phyloP scores from a whole-genome alignment of 1,284 basidiomycete genomes.

The Microbotryum intermedium region DNA sequence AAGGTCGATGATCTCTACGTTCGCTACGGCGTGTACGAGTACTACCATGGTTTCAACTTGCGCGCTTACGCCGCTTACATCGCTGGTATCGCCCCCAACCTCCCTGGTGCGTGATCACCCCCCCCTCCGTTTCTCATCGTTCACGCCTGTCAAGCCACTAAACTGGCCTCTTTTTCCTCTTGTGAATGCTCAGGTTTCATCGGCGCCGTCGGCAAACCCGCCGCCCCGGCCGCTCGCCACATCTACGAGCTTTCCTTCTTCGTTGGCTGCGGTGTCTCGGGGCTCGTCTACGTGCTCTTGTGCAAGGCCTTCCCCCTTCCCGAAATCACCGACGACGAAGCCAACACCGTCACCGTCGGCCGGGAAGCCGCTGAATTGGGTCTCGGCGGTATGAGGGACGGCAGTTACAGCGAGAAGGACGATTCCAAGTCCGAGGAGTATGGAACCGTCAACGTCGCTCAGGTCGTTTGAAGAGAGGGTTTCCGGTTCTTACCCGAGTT shows the following conservation, averaged over 20 bases:
- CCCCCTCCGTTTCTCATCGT: slow-evolving; percentile 40
- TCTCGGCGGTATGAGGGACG: too few species aligned
- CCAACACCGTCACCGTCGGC: neutral
- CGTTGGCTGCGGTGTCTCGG: slow-evolving; percentile 58
- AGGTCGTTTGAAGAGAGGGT: too few species aligned
- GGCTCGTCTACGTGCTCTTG: slow-evolving; percentile 54
- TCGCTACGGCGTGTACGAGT: slow-evolving; percentile 61
- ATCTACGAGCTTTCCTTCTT: slow-evolving; percentile 37
- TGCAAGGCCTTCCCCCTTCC: slow-evolving; percentile 39
- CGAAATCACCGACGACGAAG: slow-evolving; percentile 12
- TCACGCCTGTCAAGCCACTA: neutral
- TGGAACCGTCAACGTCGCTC: too few species aligned
- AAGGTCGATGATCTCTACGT: slow-evolving; percentile 63
- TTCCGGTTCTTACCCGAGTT: too few species aligned
- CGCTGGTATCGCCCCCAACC: slow-evolving; percentile 69
- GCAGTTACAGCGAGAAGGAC: too few species aligned
- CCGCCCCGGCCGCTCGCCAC: slow-evolving; percentile 57
- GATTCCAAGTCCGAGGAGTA: too few species aligned
- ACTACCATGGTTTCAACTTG: slow-evolving; percentile 65
- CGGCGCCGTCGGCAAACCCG: slow-evolving; percentile 48
- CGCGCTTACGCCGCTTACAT: slow-evolving; percentile 50
- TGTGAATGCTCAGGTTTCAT: slow-evolving; percentile 21
- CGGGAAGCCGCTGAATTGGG: too few species aligned
- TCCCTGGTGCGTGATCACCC: slow-evolving; percentile 46
- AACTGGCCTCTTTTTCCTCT: slow-evolving; percentile 33